Base-by-base conservation (phyloP, 352 stramenopile genomes). In the Globisporangium sylvaticum region DNA sequence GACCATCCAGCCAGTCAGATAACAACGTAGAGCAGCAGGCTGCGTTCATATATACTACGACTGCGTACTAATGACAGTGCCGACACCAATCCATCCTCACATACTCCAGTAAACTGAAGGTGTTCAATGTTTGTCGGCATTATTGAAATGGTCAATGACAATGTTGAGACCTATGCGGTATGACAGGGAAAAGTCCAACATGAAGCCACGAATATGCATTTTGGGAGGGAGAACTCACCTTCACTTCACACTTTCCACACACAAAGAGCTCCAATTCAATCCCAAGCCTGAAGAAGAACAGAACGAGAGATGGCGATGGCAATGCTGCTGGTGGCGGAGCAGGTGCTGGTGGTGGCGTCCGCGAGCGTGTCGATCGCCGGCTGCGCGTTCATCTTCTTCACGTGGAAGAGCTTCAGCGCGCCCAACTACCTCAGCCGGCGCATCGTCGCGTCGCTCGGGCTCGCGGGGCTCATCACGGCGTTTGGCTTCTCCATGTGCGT, bases 371-470 rank as follows among this genome's bases (percentile, higher is more conserved):
- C 83, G 52, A 84, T 84, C 67, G 70, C 73, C n/a, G 84, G 83
- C 48, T 93, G 84, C 63, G 70, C 77, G 63, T 88, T 90, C 72
- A 76, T 93, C 24, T 77, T 91, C 62, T 75, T 75, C 27, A 89
- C 78, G 12, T 93, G 84, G 83, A 89, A 86, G 56, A 83, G 74
- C 59, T 84, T 90, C 32, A 72, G 77, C 24, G 71, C 74, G 18
- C 83, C 84, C 6, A 89, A 90, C 67, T 90, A 90, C 56, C 71
- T 91, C 32, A 91, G 81, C 53, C 75, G 80, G 25, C 81, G 80
- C 53, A 88, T 93, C 48, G 79, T 93, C 56, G 78, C 80, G 39
- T 91, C 83, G n/a, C 75, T 91, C 48, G 84, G 81, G 0, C 62
- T 88, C 63, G 79, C 84, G 32, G 83, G 84, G 1, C 70, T 91